Evolutionary conservation across 345 rosid species (phyloP).

Genomic region (Xanthoceras sorbifolium): DNA sequence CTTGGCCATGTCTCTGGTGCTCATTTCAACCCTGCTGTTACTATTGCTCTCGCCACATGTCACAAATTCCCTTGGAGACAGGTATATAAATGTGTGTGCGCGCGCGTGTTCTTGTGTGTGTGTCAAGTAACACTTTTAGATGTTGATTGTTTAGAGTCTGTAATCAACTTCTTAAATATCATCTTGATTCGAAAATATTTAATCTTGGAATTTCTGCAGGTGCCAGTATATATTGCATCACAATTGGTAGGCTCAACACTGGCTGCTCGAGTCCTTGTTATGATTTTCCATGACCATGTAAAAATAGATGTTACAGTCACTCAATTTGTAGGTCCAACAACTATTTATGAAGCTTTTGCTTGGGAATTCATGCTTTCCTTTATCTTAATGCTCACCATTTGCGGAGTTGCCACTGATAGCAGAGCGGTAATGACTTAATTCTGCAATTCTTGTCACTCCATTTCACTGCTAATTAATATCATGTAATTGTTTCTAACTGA

Average conservation of each 20-base stretch:
- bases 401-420: slow-evolving; percentile 33
- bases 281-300: slow-evolving; percentile 20
- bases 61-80: slow-evolving; percentile 39
- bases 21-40: slow-evolving; percentile 60
- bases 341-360: slow-evolving; percentile 19
- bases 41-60: slow-evolving; percentile 41
- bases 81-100: slow-evolving; percentile 27
- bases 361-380: slow-evolving; percentile 33
- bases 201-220: no score
- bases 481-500: not conserved
- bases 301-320: slow-evolving; percentile 23
- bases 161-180: no score
- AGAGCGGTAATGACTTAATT: slow-evolving; percentile 20
- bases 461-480: no score
- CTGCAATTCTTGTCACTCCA: not conserved
- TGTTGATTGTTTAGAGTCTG: no score
- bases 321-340: not conserved
- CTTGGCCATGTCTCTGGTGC: slow-evolving; percentile 57
- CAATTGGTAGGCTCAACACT: slow-evolving; percentile 30
- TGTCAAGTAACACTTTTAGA: not conserved
- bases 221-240: slow-evolving; percentile 18
- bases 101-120: not conserved
- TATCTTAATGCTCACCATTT: slow-evolving; percentile 26
- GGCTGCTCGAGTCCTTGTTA: slow-evolving; percentile 22
- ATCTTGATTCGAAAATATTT: no score